Evolutionary conservation across 192 early-diverging fungal species (phyloP), one percentile per base, ranked within the genome.

Genomic region (Coemansia sp.): DNA sequence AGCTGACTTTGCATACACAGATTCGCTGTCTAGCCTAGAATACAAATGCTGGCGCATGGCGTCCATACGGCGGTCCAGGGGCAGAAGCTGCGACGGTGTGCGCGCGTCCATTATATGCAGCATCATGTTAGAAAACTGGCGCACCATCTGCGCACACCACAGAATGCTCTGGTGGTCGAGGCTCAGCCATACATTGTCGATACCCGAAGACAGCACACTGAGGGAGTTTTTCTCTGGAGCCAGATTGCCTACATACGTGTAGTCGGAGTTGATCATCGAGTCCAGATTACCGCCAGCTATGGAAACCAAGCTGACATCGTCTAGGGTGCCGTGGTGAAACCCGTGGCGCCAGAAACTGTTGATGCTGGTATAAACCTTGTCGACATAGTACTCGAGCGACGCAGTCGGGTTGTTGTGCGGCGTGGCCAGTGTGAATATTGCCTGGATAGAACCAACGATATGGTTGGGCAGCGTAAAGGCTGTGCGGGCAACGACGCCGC

Each of bases 241-340:
- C 30, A 96, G 71, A 8, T 85, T 63, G 7, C 85, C 78, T 1
- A 94, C 72, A 66, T 90, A 89, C 5, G 90, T 80, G 38, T 89
- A 73, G 34, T 93, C 91, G 5, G 92, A 94, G 60, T 89, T 87
- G 12, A 99, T 88, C 63, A 93, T 91, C 30, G 85, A 83, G 66
- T 99, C 96, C 56, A 90, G 79, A 55, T 85, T 92, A 7, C 96
- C 96, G 32, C 95, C 95, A 52, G 93, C 92, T 60, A 99, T 89
- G 0, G 95, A 96, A 2, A 96, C 87, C 6, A 96, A 57, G 10
- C 86, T 86, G n/a, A 92, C 85, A 49, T 90, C 78, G 16, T 60
- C 50, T 56, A 85, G 56, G 2, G 80, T 76, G 31, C 67, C 72
- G 48, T 80, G 76, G 36, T 45, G 54, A 48, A 83, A 85, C 50